These are phyloP conservation scores for Cercospora sojina DNA, from an alignment of 2,329 filamentous ascomycete species.

Conservation along the genomic window DNA sequence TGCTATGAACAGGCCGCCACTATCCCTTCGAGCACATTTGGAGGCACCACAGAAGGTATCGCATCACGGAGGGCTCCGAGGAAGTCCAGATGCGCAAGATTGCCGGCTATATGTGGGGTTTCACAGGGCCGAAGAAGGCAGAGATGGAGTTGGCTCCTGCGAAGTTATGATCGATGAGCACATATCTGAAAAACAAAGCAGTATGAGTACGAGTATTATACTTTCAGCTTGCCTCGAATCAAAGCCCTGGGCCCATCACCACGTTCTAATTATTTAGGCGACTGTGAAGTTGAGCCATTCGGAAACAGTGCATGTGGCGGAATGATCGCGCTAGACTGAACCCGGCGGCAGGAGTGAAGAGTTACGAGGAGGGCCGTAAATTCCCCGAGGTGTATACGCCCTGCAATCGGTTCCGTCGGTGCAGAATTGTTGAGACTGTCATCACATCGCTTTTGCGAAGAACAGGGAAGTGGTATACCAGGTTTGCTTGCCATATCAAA, in stretches of 20 bases:
- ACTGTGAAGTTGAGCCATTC: too few species aligned
- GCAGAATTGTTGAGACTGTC: background rate
- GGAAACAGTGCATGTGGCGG: too few species aligned
- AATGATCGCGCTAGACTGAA: too few species aligned
- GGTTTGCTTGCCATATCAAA: slow-evolving; percentile 6
- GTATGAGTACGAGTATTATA: too few species aligned
- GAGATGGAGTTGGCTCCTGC: slow-evolving; percentile 23
- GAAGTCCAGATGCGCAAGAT: slow-evolving; percentile 68
- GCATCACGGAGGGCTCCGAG: slow-evolving; percentile 64
- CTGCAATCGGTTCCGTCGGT: background rate
- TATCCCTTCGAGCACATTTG: slow-evolving; percentile 65
- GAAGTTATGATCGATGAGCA: slow-evolving; percentile 18
- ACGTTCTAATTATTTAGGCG: too few species aligned
- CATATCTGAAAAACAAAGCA: too few species aligned
- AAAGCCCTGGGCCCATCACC: too few species aligned
- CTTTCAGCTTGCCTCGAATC: too few species aligned
- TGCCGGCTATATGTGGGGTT: slow-evolving; percentile 59
- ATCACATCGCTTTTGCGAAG: background rate
- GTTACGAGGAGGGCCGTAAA: too few species aligned
- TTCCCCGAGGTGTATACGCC: too few species aligned
- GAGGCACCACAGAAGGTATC: slow-evolving; percentile 61
- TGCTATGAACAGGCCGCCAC: slow-evolving; percentile 46
- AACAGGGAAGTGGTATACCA: background rate
- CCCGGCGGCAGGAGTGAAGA: too few species aligned
- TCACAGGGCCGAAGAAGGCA: slow-evolving; percentile 47